phyloP scores from a whole-genome alignment of 2,329 filamentous ascomycete species.

The Orbilia javanica region DNA sequence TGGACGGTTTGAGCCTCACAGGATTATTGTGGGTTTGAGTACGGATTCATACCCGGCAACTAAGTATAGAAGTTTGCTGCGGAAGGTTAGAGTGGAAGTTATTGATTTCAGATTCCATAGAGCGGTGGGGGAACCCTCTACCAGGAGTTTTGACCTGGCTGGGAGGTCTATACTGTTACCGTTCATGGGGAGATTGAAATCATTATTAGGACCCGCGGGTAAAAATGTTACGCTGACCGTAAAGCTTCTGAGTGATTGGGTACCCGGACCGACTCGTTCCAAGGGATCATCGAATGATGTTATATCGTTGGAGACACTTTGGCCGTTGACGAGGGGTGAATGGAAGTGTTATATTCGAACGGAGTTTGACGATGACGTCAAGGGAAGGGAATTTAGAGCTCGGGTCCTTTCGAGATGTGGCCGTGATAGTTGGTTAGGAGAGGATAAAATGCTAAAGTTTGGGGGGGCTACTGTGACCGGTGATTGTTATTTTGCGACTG shows the following conservation, averaged over 20 bases:
- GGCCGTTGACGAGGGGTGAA: neutral
- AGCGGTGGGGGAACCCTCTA: neutral
- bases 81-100: neutral
- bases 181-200: neutral
- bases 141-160: neutral
- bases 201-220: neutral
- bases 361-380: neutral
- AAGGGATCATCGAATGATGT: neutral
- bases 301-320: neutral
- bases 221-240: neutral
- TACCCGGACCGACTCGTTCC: no score
- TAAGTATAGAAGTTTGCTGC: constrained; percentile 2
- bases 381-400: neutral
- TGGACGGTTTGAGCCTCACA: neutral
- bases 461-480: neutral
- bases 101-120: neutral
- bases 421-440: neutral
- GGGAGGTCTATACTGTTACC: neutral
- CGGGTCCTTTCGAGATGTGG: neutral
- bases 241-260: neutral
- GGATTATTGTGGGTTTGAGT: neutral
- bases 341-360: neutral
- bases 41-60: neutral
- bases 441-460: neutral
- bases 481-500: constrained; percentile 7